Base-by-base conservation (phyloP, 1,139 yeast genomes). In the Kazachstania sp. region DNA sequence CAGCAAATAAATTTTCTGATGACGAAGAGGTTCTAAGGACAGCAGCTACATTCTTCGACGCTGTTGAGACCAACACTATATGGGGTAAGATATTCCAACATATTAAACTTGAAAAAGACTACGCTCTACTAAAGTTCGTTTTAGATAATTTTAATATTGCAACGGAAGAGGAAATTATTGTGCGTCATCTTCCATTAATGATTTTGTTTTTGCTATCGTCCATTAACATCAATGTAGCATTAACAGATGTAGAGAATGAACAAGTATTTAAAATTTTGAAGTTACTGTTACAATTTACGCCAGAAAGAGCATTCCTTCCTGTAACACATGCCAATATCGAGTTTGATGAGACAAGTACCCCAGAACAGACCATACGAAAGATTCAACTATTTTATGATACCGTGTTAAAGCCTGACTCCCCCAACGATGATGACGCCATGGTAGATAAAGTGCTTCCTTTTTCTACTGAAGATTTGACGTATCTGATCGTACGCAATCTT, bases 91-190 rank as follows among this genome's bases (percentile, higher is more conserved):
- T 83, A 1, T 69, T 77, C 41, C 60, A 68, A n/a, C 60, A 77
- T 48, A 59, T 76, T 8, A 49, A 55, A 31, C 49, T 52, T 7
- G 49, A 54, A 4, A 54, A 56, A 7, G 64, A 66, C 30, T 58
- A 77, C 30, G 74, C 70, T 0, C 66, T 85, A 34, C 64, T 86
- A 6, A 66, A 70, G 8, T 87, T 82, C 60, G 72, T 86, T 19
- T 54, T 88, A 28, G 71, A 71, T 19, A 74, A 76, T 40, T 90
- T 86, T 65, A 79, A 86, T 54, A 79, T 88, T 16, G 51, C 59
- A 16, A 78, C 75, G 43, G 97, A 90, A 54, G 96, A 87, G 54
- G 97, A 87, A 54, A 86, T 86, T 83, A 67, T 81, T n/a, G 70
- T 78, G 0, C 72, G 74, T 15, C 96, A 90, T 60, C 69, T 85